Conservation (phyloP, 164 flowering plant species). For the Sextonia rubra region DNA sequence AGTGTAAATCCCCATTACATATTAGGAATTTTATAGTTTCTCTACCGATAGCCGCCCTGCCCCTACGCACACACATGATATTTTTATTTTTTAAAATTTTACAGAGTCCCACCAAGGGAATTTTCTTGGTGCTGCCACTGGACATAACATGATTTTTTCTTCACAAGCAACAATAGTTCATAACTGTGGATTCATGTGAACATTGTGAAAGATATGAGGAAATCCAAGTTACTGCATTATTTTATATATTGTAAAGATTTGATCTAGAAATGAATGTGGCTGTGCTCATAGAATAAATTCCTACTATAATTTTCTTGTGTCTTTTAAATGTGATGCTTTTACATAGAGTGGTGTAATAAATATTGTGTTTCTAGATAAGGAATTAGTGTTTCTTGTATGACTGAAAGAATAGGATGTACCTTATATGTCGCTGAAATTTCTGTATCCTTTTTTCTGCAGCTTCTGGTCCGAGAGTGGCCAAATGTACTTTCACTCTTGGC, state of each 20-base stretch:
- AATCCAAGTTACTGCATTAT: no score
- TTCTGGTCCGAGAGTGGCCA: conserved; percentile 95
- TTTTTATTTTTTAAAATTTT: no score
- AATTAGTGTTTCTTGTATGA: background rate
- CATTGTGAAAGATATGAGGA: background rate
- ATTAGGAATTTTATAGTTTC: no score
- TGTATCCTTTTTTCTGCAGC: conserved; percentile 42
- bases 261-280: background rate
- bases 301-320: background rate
- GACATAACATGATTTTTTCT: background rate
- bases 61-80: no score
- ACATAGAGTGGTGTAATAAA: background rate
- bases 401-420: background rate
- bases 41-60: no score
- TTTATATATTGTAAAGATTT: background rate
- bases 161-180: background rate
- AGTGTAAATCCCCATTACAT: no score
- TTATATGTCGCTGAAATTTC: background rate
- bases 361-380: background rate
- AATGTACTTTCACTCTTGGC: conserved; percentile 86
- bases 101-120: no score
- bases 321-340: background rate
- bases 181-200: background rate
- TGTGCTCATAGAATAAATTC: no score
- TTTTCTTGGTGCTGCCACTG: no score